Evolutionary conservation across 805 yeast genomes (phyloP), one percentile per base, ranked within the genome.

Genomic region (Pichia sporocuriosa): DNA sequence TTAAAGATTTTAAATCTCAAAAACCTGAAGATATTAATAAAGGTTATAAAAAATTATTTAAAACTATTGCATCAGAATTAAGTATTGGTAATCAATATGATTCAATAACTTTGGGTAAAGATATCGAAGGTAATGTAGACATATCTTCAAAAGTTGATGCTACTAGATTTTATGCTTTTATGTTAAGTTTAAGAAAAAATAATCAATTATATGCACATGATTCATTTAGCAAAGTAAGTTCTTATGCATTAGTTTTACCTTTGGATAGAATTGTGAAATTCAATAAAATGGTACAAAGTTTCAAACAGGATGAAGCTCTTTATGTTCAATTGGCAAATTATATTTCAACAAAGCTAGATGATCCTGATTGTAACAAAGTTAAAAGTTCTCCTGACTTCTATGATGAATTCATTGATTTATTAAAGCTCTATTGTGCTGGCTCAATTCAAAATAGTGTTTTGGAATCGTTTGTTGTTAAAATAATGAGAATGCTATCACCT

Each of bases 351-450:
- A 47, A 45, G 21, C 25, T 54, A 21, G 34, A 42, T 12, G 32
- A 38, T 12, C 21, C 32, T 8, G 15, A 13, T 6, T 21, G 13
- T 4, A 12, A 8, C 4, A 21, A 25, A 3, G n/a, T 13, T 3
- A 35, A 44, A 11, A 46, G 37, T 12, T 32, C 46, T 10, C 69
- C 72, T 0, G 27, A 37, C 13, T 37, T 52, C 43, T 67, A 61
- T 44, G 56, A 65, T 0, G 66, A 67, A 1, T 58, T 74, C 4
- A 53, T 79, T 12, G 63, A 61, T 17, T 47, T 81, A 35, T 54
- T 82, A 40, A 72, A 70, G 45, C 73, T 75, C 32, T 81, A 75
- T 54, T 68, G 75, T 3, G 73, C 76, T 6, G 81, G 79, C 0
- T 77, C 79, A 35, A 52, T 72, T 25, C 54, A 62, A 15, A 70